Conservation (phyloP, 495 filamentous ascomycete species). For the Penicillium daleae region DNA sequence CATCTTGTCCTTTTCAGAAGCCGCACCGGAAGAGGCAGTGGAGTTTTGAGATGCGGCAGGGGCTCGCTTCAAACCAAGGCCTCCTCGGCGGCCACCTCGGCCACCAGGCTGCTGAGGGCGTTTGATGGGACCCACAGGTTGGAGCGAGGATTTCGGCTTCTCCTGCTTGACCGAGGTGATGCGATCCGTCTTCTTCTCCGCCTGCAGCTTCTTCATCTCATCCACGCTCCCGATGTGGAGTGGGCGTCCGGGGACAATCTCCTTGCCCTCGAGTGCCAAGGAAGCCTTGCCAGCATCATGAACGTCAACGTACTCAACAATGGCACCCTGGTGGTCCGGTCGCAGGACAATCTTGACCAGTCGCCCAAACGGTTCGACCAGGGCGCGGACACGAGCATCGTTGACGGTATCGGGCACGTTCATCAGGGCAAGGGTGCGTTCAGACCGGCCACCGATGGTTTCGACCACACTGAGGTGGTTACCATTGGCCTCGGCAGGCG, state of each 20-base stretch:
- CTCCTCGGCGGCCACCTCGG: conserved; percentile 53
- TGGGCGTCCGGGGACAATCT: conserved; percentile 65
- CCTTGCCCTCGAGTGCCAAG: conserved; percentile 70
- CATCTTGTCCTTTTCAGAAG: conserved; percentile 43
- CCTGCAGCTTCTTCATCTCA: conserved; percentile 67
- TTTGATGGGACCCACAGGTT: conserved; percentile 55
- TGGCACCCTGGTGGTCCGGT: conserved; percentile 83
- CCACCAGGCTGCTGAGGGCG: conserved; percentile 59
- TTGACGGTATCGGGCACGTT: conserved; percentile 69
- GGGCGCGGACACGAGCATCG: conserved; percentile 60
- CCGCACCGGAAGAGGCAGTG: conserved; percentile 12
- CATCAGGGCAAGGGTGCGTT: conserved; percentile 61
- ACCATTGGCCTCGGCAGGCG: conserved; percentile 45
- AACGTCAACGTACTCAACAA: conserved; percentile 77
- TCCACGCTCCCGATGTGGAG: conserved; percentile 69
- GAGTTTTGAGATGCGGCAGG: neutral
- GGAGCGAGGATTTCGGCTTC: conserved; percentile 50
- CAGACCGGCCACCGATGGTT: conserved; percentile 44
- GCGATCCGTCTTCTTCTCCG: conserved; percentile 57
- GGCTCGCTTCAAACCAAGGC: conserved; percentile 60
- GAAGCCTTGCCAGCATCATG: conserved; percentile 74
- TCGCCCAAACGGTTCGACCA: conserved; percentile 61
- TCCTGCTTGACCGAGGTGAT: conserved; percentile 45
- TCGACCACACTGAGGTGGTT: conserved; percentile 28
- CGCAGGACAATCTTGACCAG: conserved; percentile 60